Percentiles rank a stretch among this genome's conserved stretches.
Evolutionary conservation across 768 basidiomycete genomes (phyloP).

Genomic region (Russula foetens): DNA sequence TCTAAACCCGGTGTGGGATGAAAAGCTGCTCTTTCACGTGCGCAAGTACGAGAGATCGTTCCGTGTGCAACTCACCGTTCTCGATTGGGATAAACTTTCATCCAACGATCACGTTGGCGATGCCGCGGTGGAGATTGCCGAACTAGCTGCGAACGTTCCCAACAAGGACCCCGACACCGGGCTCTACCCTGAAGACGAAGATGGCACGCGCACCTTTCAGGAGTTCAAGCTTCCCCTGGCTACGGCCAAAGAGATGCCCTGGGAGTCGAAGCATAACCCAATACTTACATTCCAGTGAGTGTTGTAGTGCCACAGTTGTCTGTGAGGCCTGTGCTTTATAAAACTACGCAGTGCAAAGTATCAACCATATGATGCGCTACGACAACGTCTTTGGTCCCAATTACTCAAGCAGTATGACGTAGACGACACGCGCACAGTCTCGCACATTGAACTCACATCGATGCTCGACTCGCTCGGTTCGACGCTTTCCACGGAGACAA

Average conservation of each 20-base stretch:
- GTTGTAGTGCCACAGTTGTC: background rate
- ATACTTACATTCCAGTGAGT: conserved; percentile 55
- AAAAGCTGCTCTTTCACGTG: conserved; percentile 94
- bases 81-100: conserved; percentile 95
- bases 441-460: conserved; percentile 80
- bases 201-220: conserved; percentile 54
- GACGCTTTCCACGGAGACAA: conserved; percentile 71
- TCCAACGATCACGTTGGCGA: conserved; percentile 88
- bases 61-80: conserved; percentile 71
- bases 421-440: conserved; percentile 68
- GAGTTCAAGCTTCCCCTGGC: conserved; percentile 60
- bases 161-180: conserved; percentile 45
- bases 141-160: conserved; percentile 46
- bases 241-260: conserved; percentile 53
- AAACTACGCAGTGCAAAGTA: conserved; percentile 68
- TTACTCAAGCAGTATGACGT: conserved; percentile 87
- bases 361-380: conserved; percentile 88
- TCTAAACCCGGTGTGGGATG: conserved; percentile 86
- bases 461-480: conserved; percentile 98
- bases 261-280: conserved; percentile 71
- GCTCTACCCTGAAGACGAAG: conserved; percentile 44
- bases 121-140: conserved; percentile 57
- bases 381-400: conserved; percentile 85
- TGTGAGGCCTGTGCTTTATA: background rate
- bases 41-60: conserved; percentile 76